Base-by-base conservation (phyloP, 1,284 basidiomycete species). In the Tilletiopsis washingtonensis region DNA sequence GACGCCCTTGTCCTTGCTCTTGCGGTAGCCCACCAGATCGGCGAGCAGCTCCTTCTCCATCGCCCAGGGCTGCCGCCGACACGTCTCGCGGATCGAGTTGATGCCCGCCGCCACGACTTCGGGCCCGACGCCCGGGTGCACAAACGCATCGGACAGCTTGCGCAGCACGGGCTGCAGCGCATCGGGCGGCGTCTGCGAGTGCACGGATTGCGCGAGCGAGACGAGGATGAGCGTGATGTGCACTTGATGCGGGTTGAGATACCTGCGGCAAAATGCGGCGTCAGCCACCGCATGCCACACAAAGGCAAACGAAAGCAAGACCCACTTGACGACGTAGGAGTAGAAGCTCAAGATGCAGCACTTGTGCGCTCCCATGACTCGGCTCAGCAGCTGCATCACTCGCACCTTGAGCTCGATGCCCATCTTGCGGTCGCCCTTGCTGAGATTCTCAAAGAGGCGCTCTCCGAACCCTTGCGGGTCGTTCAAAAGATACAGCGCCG, bases 391-490 rank as follows among this genome's bases (percentile, higher is more conserved):
- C 74, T 97, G 91, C 89, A 98, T 94, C 69, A 96, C 80, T 57
- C 97, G 80, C 53, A 98, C 86, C 76, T 96, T 97, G 79, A 97
- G 93, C 63, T 97, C 91, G 60, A 98, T 81, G 19, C 88, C 86
- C 43, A 69, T 64, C 15, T 86, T 84, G 74, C 91, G 94, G 41
- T 72, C 69, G 74, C 91, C 83, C 39, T 81, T 81, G 68, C 83
- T 83, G 44, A 99, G 78, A 48, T 83, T 81, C 68, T 93, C 87
- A 71, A 91, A 97, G 1, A 99, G 81, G 73, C 88, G 91, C 76
- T 99, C 94, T 27, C 84, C 85, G 71, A 98, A 97, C 0, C 86
- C 86, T 74, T 98, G 93, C 0, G 94, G 90, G 72, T 99, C 94
- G 67, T 94, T 83, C 47, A 99, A 79, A 11, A 98, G 81, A 69